These are phyloP conservation scores for Sugiyamaella paludigena DNA, from an alignment of 1,139 yeast species.

Conservation along the genomic window DNA sequence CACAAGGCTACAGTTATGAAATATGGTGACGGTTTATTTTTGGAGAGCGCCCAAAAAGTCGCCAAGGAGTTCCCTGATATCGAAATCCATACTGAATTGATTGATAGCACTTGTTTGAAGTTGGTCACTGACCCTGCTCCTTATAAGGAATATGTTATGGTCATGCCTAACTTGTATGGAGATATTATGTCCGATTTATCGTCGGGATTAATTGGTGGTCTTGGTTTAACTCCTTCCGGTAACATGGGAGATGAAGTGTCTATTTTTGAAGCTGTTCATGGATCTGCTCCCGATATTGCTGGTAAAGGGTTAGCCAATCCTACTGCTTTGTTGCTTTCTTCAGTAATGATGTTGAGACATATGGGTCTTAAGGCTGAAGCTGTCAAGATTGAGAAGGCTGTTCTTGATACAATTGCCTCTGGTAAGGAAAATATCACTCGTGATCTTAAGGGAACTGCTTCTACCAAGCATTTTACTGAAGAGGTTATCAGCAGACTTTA, in stretches of 20 bases:
- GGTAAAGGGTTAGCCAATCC: constrained; percentile 99
- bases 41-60: constrained; percentile 84
- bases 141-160: constrained; percentile 86
- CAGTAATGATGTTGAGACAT: constrained; percentile 99
- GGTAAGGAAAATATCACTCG: constrained; percentile 93
- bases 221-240: constrained; percentile 98
- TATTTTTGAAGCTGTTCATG: constrained; percentile 98
- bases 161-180: constrained; percentile 99
- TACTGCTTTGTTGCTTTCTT: constrained; percentile 91
- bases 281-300: constrained; percentile 98
- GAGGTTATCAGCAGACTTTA: constrained; percentile 60
- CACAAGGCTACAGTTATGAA: constrained; percentile 99
- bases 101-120: constrained; percentile 92
- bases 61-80: constrained; percentile 91
- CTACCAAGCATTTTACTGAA: constrained; percentile 85
- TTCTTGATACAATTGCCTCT: constrained; percentile 87
- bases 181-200: constrained; percentile 95
- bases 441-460: constrained; percentile 90
- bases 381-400: constrained; percentile 81
- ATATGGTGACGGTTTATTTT: constrained; percentile 95
- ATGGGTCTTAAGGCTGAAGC: constrained; percentile 85
- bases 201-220: constrained; percentile 96
- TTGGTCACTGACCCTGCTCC: constrained; percentile 86
- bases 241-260: constrained; percentile 98
- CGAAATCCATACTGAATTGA: constrained; percentile 75